phyloP scores from a whole-genome alignment of 208 protist species.

The Leishmania amazonensis region DNA sequence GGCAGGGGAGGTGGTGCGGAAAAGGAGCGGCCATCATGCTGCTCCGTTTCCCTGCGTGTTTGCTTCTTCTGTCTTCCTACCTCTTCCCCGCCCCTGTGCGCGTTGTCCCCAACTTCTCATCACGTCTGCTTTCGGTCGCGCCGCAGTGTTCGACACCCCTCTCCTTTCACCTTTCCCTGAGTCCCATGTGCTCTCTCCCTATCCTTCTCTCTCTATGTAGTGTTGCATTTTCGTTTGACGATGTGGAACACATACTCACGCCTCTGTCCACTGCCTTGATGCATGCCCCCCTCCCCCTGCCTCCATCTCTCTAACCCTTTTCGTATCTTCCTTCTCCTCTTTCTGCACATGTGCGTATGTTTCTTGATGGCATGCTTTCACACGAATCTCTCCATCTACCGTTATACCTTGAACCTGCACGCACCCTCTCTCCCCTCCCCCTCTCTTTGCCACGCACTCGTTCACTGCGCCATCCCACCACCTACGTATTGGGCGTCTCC shows the following conservation, averaged over 20 bases:
- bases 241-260: background rate
- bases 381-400: background rate
- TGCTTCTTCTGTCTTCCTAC: background rate
- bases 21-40: background rate
- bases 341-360: background rate
- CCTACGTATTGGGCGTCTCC: background rate
- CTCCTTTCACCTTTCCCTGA: background rate
- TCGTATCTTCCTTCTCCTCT: background rate
- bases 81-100: background rate
- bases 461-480: background rate
- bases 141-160: background rate
- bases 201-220: background rate
- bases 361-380: background rate
- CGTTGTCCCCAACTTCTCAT: background rate
- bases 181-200: background rate
- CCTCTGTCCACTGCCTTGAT: background rate
- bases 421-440: background rate
- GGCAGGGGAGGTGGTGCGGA: background rate
- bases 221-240: background rate
- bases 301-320: background rate
- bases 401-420: background rate
- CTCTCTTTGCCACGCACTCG: background rate
- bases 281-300: background rate
- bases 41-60: background rate
- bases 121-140: background rate